Conservation (phyloP, 345 rosid species). For the Eutrema yunnanense region DNA sequence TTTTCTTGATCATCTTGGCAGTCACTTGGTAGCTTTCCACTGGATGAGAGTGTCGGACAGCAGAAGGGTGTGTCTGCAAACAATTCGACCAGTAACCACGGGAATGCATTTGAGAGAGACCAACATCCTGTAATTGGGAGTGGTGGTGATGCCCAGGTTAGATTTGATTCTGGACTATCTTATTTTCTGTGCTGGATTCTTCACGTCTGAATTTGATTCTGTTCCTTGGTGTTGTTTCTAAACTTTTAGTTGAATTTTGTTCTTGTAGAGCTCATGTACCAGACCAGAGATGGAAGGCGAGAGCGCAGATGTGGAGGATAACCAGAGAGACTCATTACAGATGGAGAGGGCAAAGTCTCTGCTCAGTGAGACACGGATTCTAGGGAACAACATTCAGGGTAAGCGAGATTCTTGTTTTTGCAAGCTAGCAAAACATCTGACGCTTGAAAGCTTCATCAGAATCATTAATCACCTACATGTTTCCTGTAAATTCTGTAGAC, state of each 20-base stretch:
- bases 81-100: conserved; percentile 48
- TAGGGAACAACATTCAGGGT: conserved; percentile 4
- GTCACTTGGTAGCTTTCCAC: conserved; percentile 41
- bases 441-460: not conserved
- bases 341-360: conserved; percentile 10
- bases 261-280: conserved; percentile 80
- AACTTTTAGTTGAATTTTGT: conserved; percentile 4
- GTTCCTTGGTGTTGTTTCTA: not conserved
- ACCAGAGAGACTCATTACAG: conserved; percentile 12
- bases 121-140: conserved; percentile 40
- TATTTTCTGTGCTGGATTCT: not conserved
- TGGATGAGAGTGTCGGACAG: conserved; percentile 65
- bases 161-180: conserved; percentile 14
- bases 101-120: conserved; percentile 42
- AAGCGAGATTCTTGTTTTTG: not conserved
- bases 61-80: conserved; percentile 71
- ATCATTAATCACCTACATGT: not conserved
- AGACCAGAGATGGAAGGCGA: conserved; percentile 68
- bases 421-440: not conserved
- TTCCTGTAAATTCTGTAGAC: not conserved
- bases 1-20: conserved; percentile 23
- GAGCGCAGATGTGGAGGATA: conserved; percentile 37
- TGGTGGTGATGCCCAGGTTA: conserved; percentile 76
- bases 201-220: not conserved
- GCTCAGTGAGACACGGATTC: not conserved